A percentile compares a stretch with the other conserved stretches of the same genome.
Conservation (phyloP, 2,329 filamentous ascomycete genomes). For the Verticillium dahliae region DNA sequence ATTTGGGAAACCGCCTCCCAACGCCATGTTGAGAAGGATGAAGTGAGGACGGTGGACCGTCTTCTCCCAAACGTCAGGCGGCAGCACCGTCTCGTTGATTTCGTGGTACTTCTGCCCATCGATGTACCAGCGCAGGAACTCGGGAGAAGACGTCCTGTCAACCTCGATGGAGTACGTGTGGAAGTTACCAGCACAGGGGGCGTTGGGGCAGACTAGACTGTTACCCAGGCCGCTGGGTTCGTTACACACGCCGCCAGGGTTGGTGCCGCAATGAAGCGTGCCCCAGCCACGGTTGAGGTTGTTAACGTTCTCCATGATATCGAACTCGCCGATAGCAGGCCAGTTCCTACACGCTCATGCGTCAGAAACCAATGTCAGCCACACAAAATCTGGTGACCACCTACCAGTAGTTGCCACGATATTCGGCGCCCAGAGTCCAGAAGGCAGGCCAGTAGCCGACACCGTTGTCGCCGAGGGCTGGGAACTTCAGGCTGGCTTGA, state of each 20-base stretch:
- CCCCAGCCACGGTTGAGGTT: constrained; percentile 41
- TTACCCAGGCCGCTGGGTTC: constrained; percentile 37
- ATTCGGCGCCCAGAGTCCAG: constrained; percentile 32
- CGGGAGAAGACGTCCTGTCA: constrained; percentile 18
- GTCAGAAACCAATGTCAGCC: too few species aligned
- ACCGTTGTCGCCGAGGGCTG: constrained; percentile 15
- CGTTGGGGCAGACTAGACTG: background rate
- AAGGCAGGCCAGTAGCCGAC: constrained; percentile 37
- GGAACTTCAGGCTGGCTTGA: constrained; percentile 22
- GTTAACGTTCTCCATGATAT: constrained; percentile 35
- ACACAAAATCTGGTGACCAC: background rate
- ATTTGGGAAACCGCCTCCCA: constrained; percentile 29
- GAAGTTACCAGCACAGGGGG: constrained; percentile 8
- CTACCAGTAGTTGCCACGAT: constrained; percentile 25
- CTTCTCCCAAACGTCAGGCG: constrained; percentile 20
- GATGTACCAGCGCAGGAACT: constrained; percentile 43
- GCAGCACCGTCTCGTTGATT: constrained; percentile 24
- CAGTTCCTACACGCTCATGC: constrained; percentile 19
- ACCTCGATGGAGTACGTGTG: constrained; percentile 24
- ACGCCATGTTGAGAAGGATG: constrained; percentile 30
- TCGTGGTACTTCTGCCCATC: constrained; percentile 37
- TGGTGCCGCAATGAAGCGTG: constrained; percentile 43
- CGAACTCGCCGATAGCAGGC: constrained; percentile 34
- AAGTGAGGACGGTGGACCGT: constrained; percentile 23
- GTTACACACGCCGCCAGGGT: constrained; percentile 40